These are phyloP conservation scores for Pichia sp. DNA, from an alignment of 1,139 yeast species.

Conservation along the genomic window DNA sequence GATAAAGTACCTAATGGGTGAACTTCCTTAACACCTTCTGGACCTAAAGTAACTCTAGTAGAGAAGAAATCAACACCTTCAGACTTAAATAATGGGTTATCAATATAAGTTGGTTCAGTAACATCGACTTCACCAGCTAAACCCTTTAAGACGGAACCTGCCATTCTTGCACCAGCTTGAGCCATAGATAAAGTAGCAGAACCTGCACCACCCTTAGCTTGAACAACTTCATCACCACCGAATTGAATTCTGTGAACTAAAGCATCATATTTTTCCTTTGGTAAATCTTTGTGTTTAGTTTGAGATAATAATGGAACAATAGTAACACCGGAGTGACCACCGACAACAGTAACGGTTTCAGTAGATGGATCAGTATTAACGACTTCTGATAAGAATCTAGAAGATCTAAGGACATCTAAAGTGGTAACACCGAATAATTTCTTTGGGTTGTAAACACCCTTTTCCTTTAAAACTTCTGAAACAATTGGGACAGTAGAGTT, in stretches of 20 bases:
- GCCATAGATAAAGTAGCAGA: slow-evolving; percentile 99
- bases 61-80: slow-evolving; percentile 92
- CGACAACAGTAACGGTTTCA: slow-evolving; percentile 78
- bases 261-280: slow-evolving; percentile 53
- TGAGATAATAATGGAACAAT: slow-evolving; percentile 90
- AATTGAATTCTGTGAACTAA: slow-evolving; percentile 92
- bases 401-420: slow-evolving; percentile 87
- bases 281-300: slow-evolving; percentile 50
- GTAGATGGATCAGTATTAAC: slow-evolving; percentile 52
- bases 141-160: slow-evolving; percentile 79
- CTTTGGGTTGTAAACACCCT: slow-evolving; percentile 86
- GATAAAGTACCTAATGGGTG: slow-evolving; percentile 56
- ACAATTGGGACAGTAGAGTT: slow-evolving; percentile 98
- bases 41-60: slow-evolving; percentile 83
- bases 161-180: slow-evolving; percentile 93
- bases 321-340: slow-evolving; percentile 99
- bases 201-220: slow-evolving; percentile 98
- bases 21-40: slow-evolving; percentile 78
- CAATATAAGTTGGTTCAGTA: slow-evolving; percentile 75
- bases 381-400: slow-evolving; percentile 80
- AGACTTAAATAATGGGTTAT: slow-evolving; percentile 74
- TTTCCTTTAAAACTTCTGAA: slow-evolving; percentile 83
- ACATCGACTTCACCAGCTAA: slow-evolving; percentile 62
- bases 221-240: slow-evolving; percentile 98
- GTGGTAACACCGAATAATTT: slow-evolving; percentile 97